Evolutionary conservation across 129 eudicot genomes (phyloP).

Genomic region (Flaveria trinervia): DNA sequence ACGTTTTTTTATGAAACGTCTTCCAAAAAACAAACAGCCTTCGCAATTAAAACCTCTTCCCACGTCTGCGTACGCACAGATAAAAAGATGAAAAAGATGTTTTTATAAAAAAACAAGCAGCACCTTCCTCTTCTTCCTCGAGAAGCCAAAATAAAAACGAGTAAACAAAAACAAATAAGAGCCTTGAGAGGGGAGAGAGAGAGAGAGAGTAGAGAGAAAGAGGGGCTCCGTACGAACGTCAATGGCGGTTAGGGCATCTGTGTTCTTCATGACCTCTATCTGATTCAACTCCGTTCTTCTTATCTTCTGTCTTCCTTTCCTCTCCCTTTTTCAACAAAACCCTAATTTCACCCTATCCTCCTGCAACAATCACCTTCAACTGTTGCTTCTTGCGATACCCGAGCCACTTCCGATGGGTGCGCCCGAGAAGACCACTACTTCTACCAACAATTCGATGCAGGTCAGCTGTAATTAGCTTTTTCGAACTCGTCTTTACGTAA

Average conservation of each 20-base stretch:
- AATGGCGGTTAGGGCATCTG: slow-evolving; percentile 64
- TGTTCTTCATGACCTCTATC: slow-evolving; percentile 7
- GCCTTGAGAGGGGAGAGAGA: slow-evolving; percentile 17
- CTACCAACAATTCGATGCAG: slow-evolving; percentile 66
- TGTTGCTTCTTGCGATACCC: slow-evolving; percentile 11
- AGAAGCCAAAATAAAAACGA: slow-evolving; percentile 17
- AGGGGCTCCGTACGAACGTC: slow-evolving; percentile 24
- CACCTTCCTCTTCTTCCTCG: slow-evolving; percentile 21
- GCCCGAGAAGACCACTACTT: slow-evolving; percentile 56
- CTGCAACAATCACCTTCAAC: slow-evolving; percentile 23
- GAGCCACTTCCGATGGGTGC: slow-evolving; percentile 49
- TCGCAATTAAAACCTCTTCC: no score
- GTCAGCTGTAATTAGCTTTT: slow-evolving; percentile 33
- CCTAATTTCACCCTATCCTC: slow-evolving; percentile 41
- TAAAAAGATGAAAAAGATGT: no score
- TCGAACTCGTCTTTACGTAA: slow-evolving; percentile 7
- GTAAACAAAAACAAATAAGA: not conserved
- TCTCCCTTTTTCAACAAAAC: slow-evolving; percentile 34
- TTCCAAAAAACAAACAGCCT: no score
- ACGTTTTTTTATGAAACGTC: no score
- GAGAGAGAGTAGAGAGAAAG: slow-evolving; percentile 20
- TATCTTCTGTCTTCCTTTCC: slow-evolving; percentile 4
- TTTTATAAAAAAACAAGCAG: no score
- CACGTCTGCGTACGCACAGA: no score
- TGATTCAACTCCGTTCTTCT: not conserved